A percentile compares a stretch with the other conserved stretches of the same genome.
Evolutionary conservation across 345 rosid species (phyloP).

Genomic region (Eucalyptus tenuipes): DNA sequence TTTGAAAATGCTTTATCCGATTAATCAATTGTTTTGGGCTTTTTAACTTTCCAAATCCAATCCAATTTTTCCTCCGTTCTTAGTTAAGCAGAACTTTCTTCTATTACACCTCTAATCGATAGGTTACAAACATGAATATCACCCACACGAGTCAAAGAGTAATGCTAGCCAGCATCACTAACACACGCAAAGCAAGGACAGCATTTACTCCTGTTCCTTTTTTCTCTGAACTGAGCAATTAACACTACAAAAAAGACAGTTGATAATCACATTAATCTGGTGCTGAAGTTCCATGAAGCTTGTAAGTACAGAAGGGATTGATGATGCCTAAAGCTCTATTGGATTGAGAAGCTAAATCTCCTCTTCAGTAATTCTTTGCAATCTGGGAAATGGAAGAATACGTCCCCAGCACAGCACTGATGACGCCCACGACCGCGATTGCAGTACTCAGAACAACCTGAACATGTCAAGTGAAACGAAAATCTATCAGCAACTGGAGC

Average conservation of each 20-base stretch:
- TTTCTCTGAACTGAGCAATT: background rate
- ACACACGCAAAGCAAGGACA: background rate
- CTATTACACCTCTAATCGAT: no score
- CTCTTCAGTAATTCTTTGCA: slow-evolving; percentile 11
- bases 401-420: slow-evolving; percentile 54
- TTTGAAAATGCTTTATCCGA: background rate
- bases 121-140: no score
- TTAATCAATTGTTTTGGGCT: background rate
- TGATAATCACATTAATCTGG: background rate
- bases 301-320: background rate
- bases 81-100: no score
- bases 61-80: background rate
- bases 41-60: background rate
- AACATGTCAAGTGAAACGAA: background rate
- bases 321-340: background rate
- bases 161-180: background rate
- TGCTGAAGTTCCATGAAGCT: background rate
- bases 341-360: background rate
- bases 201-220: background rate
- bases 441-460: slow-evolving; percentile 9
- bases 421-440: slow-evolving; percentile 27
- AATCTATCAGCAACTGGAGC: background rate
- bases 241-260: background rate
- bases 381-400: slow-evolving; percentile 42
- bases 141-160: background rate